phyloP scores from a whole-genome alignment of 2,329 filamentous ascomycete species.

The Aciculosporium take region DNA sequence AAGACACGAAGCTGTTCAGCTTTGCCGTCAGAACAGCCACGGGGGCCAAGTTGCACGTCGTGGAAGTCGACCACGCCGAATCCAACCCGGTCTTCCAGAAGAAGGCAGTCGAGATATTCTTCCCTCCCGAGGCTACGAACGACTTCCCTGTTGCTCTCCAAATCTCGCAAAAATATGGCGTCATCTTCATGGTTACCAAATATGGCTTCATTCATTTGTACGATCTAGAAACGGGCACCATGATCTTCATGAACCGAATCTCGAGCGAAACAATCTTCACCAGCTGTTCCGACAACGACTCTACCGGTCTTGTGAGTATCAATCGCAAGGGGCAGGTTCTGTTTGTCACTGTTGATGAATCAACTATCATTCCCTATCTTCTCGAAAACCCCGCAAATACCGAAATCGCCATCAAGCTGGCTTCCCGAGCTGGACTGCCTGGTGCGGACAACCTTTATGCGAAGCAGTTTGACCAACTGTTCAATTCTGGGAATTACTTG shows the following conservation, averaged over 20 bases:
- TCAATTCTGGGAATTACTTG: constrained; percentile 64
- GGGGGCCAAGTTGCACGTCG: constrained; percentile 90
- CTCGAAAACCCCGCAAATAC: constrained; percentile 93
- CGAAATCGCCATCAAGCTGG: constrained; percentile 87
- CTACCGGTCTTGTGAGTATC: constrained; percentile 80
- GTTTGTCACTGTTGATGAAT: constrained; percentile 85
- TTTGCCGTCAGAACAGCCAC: constrained; percentile 85
- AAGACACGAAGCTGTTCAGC: constrained; percentile 90
- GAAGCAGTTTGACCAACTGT: constrained; percentile 81
- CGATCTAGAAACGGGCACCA: constrained; percentile 86
- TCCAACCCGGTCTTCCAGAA: constrained; percentile 83
- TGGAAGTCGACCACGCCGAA: constrained; percentile 89
- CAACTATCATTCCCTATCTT: constrained; percentile 81
- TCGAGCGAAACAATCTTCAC: constrained; percentile 99
- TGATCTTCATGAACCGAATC: constrained; percentile 99
- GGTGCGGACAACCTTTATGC: constrained; percentile 89
- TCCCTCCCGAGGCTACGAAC: constrained; percentile 86
- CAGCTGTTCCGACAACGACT: constrained; percentile 69
- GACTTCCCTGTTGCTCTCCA: constrained; percentile 98
- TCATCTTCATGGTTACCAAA: constrained; percentile 95
- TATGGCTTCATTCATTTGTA: constrained; percentile 99
- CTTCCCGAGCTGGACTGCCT: constrained; percentile 81
- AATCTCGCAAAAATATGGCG: constrained; percentile 88
- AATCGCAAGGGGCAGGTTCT: constrained; percentile 97
- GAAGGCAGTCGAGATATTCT: constrained; percentile 95